Evolutionary conservation across 148 eudicot genomes (phyloP).

Genomic region (Suaeda aralocaspica): DNA sequence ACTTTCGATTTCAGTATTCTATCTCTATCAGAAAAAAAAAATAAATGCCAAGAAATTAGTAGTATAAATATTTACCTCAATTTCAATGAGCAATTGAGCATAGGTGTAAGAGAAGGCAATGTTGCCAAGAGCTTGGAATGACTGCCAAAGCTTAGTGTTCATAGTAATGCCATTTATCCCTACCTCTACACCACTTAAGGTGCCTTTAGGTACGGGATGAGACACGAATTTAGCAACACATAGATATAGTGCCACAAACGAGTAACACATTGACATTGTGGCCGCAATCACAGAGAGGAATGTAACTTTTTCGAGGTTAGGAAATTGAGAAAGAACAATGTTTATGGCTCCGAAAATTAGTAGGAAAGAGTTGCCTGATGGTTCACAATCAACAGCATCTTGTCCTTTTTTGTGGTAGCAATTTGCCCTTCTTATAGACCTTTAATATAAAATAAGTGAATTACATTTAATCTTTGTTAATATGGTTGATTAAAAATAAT

Average conservation of each 20-base stretch:
- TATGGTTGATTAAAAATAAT: background rate
- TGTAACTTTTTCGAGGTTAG: slow-evolving; percentile 28
- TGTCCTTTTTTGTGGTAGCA: slow-evolving; percentile 26
- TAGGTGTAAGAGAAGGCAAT: slow-evolving; percentile 36
- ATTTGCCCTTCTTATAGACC: slow-evolving; percentile 30
- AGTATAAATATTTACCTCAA: slow-evolving; percentile 25
- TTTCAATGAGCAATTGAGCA: slow-evolving; percentile 27
- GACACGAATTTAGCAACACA: slow-evolving; percentile 20
- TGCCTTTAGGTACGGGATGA: slow-evolving; percentile 22
- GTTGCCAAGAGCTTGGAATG: slow-evolving; percentile 34
- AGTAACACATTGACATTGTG: slow-evolving; percentile 32
- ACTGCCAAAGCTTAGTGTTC: slow-evolving; percentile 28
- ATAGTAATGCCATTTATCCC: slow-evolving; percentile 16
- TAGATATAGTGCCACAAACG: slow-evolving; percentile 29
- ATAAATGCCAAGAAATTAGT: too few relatives aligned
- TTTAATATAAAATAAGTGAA: background rate
- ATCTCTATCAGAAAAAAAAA: too few relatives aligned
- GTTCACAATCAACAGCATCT: slow-evolving; percentile 17
- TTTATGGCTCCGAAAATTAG: slow-evolving; percentile 30
- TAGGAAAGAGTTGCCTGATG: slow-evolving; percentile 27
- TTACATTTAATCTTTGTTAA: too few relatives aligned
- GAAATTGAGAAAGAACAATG: slow-evolving; percentile 31
- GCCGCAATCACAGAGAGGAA: slow-evolving; percentile 37
- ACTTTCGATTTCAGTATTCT: too few relatives aligned
- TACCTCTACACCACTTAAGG: slow-evolving; percentile 21